Base-by-base conservation (phyloP, 768 basidiomycete species). In the Trametes cinnabarina region DNA sequence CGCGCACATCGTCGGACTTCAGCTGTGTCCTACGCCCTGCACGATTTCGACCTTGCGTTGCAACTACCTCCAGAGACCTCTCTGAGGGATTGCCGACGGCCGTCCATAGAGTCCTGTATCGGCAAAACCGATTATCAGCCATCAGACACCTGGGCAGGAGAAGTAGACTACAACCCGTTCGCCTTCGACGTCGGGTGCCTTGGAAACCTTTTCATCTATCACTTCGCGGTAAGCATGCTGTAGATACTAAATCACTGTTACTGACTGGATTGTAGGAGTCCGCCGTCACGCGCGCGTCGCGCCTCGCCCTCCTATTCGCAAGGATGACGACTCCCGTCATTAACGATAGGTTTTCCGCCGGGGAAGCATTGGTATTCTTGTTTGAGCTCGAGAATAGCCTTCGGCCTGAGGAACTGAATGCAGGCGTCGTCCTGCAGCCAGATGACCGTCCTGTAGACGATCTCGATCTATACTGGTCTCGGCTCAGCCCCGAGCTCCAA, bases 151-250 rank as follows among this genome's bases (percentile, higher is more conserved):
- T 3, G 7, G 10, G 46, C 39, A 3, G 54, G 54, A 6, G 46
- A 55, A 23, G 28, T n/a, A n/a, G n/a, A 55, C 8, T 55, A 47
- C 28, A 49, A 55, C 14, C 54, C 54, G 1, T 55, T 55, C 22
- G 34, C 54, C 0, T 55, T 47, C 39, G 54, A 55, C 4, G 54
- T 55, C 28, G 54, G 25, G 0, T 47, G 46, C 15, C 44, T 55
- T 7, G 54, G 54, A 9, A 47, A 47, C 39, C 10, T 55, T 7
- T 55, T 47, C 19, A 1, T 40, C 2, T 28, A 40, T 14, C 14
- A 20, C 2, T 47, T 55, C 7, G 25, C 25, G 0, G 54, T 55
- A 17, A 25, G 46, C 22, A 11, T 26, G 2, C 26, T 20, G 8
- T 11, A 17, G 19, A 11, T 22, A 1, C 11, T 3, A 0, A 4